Base-by-base conservation (phyloP, 805 yeast species). In the Wickerhamiella siamensis region DNA sequence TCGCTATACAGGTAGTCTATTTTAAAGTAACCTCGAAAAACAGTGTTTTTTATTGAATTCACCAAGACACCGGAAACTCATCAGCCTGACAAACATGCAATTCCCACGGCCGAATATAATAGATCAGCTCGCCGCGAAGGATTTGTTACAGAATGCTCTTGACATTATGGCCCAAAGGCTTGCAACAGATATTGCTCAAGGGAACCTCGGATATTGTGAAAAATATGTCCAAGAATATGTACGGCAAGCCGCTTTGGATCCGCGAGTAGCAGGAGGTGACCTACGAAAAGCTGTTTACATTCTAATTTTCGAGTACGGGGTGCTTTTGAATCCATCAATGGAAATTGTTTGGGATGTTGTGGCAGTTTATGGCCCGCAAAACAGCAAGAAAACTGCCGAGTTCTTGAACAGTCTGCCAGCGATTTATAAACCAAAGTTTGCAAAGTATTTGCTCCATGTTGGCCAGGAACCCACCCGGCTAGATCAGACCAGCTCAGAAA, bases 291-390 rank as follows among this genome's bases (percentile, higher is more conserved):
- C 47, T 4, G 48, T 48, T 2, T 48, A 19, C 36, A 12, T 18
- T 14, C 32, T 27, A 2, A 26, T 48, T 1, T 46, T 47, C 35
- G 4, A 39, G 10, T 17, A 37, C 16, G 18, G 33, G 2, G 24
- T 39, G 2, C 33, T 48, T 12, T 33, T 22, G 6, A 42, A 48
- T 37, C 31, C 51, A 5, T 8, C 47, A 1, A 43, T 46, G 14
- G 60, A 57, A 35, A 36, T 51, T 2, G 47, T 52, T 5, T 56
- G 57, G 58, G 45, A 51, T 19, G 41, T 55, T 14, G 46, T 55
- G 2, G 14, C 19, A 5, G 36, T 45, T 12, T 57, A 46, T 39
- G 59, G 58, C 10, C 42, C 50, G 1, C 26, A 18, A 5, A 57
- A 57, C 40, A 39, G 38, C 8, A 8, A 21, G 4, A 40, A 32